These are phyloP conservation scores for Pichia nakasei DNA, from an alignment of 805 yeast species.

Conservation along the genomic window DNA sequence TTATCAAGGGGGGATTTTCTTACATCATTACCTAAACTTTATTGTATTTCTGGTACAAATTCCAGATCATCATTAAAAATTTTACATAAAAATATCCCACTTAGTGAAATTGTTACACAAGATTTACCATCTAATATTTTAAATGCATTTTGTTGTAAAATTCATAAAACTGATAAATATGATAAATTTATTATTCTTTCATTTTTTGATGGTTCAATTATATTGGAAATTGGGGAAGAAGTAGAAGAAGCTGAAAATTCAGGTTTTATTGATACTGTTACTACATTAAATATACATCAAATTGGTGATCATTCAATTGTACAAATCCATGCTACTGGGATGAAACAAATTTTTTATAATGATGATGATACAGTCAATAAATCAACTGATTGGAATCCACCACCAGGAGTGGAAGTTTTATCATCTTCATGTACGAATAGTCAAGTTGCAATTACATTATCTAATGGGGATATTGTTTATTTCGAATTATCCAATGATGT, in stretches of 20 bases:
- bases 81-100: slow-evolving; percentile 49
- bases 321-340: slow-evolving; percentile 66
- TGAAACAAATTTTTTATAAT: slow-evolving; percentile 43
- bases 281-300: slow-evolving; percentile 62
- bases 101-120: slow-evolving; percentile 59
- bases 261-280: slow-evolving; percentile 44
- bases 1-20: slow-evolving; percentile 27
- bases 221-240: slow-evolving; percentile 69
- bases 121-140: slow-evolving; percentile 63
- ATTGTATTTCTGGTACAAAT: slow-evolving; percentile 34
- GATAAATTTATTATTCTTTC: slow-evolving; percentile 64
- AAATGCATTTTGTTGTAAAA: slow-evolving; percentile 55
- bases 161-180: slow-evolving; percentile 32
- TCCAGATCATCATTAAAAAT: slow-evolving; percentile 39
- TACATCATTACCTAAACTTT: slow-evolving; percentile 32
- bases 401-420: slow-evolving; percentile 59
- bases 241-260: slow-evolving; percentile 64
- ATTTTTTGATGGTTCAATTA: slow-evolving; percentile 57
- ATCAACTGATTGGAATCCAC: slow-evolving; percentile 68
- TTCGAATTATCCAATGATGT: slow-evolving; percentile 70
- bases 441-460: slow-evolving; percentile 64
- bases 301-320: slow-evolving; percentile 55
- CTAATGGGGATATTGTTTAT: slow-evolving; percentile 69
- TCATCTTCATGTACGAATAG: slow-evolving; percentile 53
- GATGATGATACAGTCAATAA: slow-evolving; percentile 22